phyloP scores from a whole-genome alignment of 805 yeast genomes.

The Lipomyces spencermartinsiae region DNA sequence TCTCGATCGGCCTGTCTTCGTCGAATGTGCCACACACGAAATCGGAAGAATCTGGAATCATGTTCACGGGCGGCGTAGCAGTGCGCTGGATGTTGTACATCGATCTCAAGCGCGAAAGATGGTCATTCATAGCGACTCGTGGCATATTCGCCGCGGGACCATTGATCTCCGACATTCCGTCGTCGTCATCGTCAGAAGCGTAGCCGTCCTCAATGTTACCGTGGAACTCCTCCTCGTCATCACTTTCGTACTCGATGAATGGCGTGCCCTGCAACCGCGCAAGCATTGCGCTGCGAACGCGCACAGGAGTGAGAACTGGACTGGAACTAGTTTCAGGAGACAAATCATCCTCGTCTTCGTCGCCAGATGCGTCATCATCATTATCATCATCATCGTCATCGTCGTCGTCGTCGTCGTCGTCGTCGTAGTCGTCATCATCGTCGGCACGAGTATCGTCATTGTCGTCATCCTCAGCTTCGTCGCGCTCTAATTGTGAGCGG shows the following conservation, averaged over 20 bases:
- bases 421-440: conserved; percentile 23
- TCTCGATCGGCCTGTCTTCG: conserved; percentile 41
- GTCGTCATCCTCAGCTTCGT: conserved; percentile 12
- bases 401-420: conserved; percentile 23
- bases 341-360: conserved; percentile 22
- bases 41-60: conserved; percentile 42
- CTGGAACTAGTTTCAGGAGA: neutral
- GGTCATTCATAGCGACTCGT: neutral
- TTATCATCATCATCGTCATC: conserved; percentile 25
- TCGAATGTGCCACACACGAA: conserved; percentile 42
- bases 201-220: conserved; percentile 34
- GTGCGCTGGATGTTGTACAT: conserved; percentile 29
- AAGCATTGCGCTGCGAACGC: conserved; percentile 8
- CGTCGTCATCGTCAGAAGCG: conserved; percentile 34
- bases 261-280: conserved; percentile 26
- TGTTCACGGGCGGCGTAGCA: conserved; percentile 37
- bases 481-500: neutral
- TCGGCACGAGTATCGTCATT: conserved; percentile 21
- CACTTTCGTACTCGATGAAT: conserved; percentile 27
- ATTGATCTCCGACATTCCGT: conserved; percentile 6
- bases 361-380: conserved; percentile 21
- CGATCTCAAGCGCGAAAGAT: neutral
- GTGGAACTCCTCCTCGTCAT: conserved; percentile 14
- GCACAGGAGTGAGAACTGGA: neutral
- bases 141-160: conserved; percentile 11